Conservation (phyloP, 371 early-diverging fungal species). For the Mortierella sp. region DNA sequence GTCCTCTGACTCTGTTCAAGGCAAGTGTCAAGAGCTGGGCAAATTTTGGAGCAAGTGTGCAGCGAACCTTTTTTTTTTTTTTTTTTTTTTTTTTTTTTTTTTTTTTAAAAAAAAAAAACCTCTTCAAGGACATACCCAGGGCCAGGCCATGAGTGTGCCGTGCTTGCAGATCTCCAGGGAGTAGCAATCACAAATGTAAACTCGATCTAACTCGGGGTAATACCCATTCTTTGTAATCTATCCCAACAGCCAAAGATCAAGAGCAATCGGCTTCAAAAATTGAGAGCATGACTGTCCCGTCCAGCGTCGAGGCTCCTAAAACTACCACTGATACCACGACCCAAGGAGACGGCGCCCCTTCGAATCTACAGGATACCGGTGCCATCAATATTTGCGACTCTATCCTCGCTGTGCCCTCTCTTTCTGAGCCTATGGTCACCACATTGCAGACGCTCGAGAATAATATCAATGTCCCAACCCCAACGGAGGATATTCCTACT, state of each 20-base stretch:
- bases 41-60: no score
- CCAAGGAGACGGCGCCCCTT: constrained; percentile 5
- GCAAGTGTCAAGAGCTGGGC: no score
- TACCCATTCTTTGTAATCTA: not conserved
- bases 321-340: not conserved
- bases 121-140: no score
- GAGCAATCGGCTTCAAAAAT: no score
- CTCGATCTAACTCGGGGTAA: not conserved
- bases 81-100: no score
- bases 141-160: no score
- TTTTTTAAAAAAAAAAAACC: no score
- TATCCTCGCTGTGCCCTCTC: constrained; percentile 37
- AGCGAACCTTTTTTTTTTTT: no score
- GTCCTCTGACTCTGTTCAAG: no score
- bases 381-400: constrained; percentile 13
- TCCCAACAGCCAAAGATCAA: not conserved
- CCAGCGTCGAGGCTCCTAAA: not conserved
- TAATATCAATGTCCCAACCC: not conserved
- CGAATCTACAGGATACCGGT: not conserved
- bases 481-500: not conserved
- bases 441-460: constrained; percentile 20
- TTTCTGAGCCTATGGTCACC: constrained; percentile 36
- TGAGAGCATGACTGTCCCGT: no score
- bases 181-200: no score
- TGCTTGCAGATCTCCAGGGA: no score